Evolutionary conservation across 495 filamentous ascomycete genomes (phyloP), one percentile per base, ranked within the genome.

Genomic region (Xylaria longipes): DNA sequence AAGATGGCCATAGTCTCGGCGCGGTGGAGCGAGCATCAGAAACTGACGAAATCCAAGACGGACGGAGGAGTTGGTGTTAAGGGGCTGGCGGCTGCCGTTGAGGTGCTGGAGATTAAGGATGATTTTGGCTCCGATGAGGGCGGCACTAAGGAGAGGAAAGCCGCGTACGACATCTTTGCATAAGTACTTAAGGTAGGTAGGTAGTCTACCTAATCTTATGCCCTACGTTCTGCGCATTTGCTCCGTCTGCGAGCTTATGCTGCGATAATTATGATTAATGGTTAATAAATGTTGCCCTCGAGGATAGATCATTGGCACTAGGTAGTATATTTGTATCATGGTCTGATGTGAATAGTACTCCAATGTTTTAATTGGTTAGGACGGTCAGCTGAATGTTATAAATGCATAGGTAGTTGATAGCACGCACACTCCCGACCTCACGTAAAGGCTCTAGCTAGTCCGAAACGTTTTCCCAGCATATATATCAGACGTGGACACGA

Each of bases 1-100:
- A 83, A 90, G 73, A 92, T 91, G 84, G 80, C 76, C 63, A 71
- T 79, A 50, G 79, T 93, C 75, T 92, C 84, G 80, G 71, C 75
- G 48, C 72, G 73, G 63, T 72, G 75, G 72, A 17, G 29, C 57
- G 57, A 57, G 45, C 45, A 61, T 31, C 43, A 68, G 69, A 58
- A 65, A 62, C 39, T 50, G 27, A 39, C 48, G 65, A 66, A 69
- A 31, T 61, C 46, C 50, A 20, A 65, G 43, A 72, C 50, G 61
- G 69, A 69, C 60, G 35, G 69, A 1, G 60, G 27, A 1, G 20
- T 20, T 43, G 12, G 31, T 29, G 43, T 45, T 25, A 70, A 72
- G 64, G 70, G 73, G 2, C 54, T 77, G 25, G 77, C 73, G 33
- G 71, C 71, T 62, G 75, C 58, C 15, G 63, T 72, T 6, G 61